Percentiles rank a stretch among this genome's conserved stretches.
These are phyloP conservation scores for Leishmania tarentolae DNA, from an alignment of 208 protist species.

Conservation along the genomic window DNA sequence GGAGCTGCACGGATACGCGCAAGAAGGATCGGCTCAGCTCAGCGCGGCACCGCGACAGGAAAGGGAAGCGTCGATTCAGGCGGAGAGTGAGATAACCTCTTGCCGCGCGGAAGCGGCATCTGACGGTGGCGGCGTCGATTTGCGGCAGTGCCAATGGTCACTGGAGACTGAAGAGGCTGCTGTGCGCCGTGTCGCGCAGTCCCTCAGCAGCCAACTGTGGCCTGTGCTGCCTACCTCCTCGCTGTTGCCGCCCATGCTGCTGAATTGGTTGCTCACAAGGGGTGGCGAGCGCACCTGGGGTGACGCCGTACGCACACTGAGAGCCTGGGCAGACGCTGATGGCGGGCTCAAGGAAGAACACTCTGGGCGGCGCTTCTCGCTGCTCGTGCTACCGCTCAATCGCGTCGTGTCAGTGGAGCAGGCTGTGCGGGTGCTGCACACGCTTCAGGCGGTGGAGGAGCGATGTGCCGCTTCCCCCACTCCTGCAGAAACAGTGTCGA, in stretches of 20 bases:
- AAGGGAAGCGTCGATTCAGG: background rate
- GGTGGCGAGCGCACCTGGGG: slow-evolving; percentile 20
- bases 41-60: background rate
- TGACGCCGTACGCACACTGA: slow-evolving; percentile 23
- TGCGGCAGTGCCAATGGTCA: background rate
- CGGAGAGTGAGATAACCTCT: background rate
- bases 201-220: slow-evolving; percentile 22
- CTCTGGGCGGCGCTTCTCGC: background rate
- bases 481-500: background rate
- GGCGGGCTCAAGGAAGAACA: background rate
- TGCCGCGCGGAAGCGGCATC: background rate
- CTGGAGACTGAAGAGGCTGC: slow-evolving; percentile 3
- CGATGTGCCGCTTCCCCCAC: background rate
- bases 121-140: background rate
- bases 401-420: slow-evolving; percentile 19
- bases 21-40: background rate
- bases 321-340: background rate
- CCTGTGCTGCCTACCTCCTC: slow-evolving; percentile 13
- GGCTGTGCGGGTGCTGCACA: slow-evolving; percentile 29
- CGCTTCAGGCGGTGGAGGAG: slow-evolving; percentile 19
- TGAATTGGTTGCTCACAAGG: slow-evolving; percentile 28
- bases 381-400: slow-evolving; percentile 18
- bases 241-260: slow-evolving; percentile 26
- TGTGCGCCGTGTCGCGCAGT: slow-evolving; percentile 11
- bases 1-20: slow-evolving; percentile 16